Conservation (phyloP, 75 land plant genomes). For the Picea sitchensis region DNA sequence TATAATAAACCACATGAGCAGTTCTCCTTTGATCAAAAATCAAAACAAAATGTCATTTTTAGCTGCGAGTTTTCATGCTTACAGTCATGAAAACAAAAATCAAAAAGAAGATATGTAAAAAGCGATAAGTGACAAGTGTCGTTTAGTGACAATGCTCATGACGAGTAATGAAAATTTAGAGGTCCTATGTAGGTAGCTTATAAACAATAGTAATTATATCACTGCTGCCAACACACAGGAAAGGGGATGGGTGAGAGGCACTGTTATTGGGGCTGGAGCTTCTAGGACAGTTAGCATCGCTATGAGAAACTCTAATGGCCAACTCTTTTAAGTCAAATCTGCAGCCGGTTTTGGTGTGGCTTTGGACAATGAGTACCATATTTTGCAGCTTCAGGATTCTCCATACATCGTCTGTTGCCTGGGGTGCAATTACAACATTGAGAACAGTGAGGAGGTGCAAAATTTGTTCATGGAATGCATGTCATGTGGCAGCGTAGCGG, state of each 20-base stretch:
- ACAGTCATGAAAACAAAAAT: too few species aligned
- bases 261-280: conserved; percentile 35
- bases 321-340: conserved; percentile 53
- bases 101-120: too few species aligned
- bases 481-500: conserved; percentile 42
- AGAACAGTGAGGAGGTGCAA: conserved; percentile 12
- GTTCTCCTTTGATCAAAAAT: too few species aligned
- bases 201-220: too few species aligned
- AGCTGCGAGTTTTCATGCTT: too few species aligned
- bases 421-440: conserved; percentile 25
- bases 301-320: conserved; percentile 13
- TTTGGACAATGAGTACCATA: conserved; percentile 22
- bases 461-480: conserved; percentile 58
- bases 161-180: too few species aligned
- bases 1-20: too few species aligned
- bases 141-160: too few species aligned
- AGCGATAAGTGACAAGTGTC: too few species aligned
- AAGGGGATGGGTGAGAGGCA: conserved; percentile 25
- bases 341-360: not conserved
- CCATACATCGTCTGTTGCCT: conserved; percentile 27
- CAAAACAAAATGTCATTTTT: too few species aligned
- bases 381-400: conserved; percentile 21
- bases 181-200: too few species aligned
- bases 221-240: not conserved
- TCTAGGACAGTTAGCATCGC: conserved; percentile 44